Base-by-base conservation (phyloP, 331 rosid genomes). In the Malus hybrid region DNA sequence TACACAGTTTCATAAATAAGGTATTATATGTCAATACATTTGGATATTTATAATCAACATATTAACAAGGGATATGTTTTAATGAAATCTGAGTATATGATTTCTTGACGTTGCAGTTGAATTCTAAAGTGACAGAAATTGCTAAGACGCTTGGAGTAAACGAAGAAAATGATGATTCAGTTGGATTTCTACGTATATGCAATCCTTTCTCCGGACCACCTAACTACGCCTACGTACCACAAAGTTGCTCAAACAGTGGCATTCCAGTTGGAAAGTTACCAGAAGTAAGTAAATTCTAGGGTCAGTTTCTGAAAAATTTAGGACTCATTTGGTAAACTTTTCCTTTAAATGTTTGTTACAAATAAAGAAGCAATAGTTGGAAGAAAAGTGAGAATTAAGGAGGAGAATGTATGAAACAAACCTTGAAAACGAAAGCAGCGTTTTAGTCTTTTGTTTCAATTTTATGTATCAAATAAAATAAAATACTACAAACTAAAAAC, bases 141-240 rank as follows among this genome's bases (percentile, higher is more conserved):
- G 83, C 76, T 30, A 79, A 72, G 63, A 19, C 83, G 29, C 62
- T 87, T 44, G 92, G 89, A 78, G 53, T 87, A 42, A 75, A 71
- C 8, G 69, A 63, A 66, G 50, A 82, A 48, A 73, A 77, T 70
- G 86, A 79, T 62, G 76, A 65, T 18, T 8, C 46, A 58, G 57
- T 74, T 14, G 88, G 84, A 44, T 4, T 72, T 73, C 29, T 66
- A 32, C 69, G 79, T 76, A 78, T 91, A 63, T 91, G 97, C 76
- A 86, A 87, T 72, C 97, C 93, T 80, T 91, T 91, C 77, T 67
- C 88, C 0, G 83, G 74, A 36, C 78, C 85, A 75, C 92, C 93
- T 57, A 65, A 87, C 52, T 86, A 70, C 76, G 80, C 39, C 71
- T 91, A 87, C 66, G 70, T 50, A 74, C 89, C 97, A 20, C 30